A percentile compares a stretch with the other conserved stretches of the same genome.
Conservation (phyloP, 768 basidiomycete species). For the Suillus lakei region DNA sequence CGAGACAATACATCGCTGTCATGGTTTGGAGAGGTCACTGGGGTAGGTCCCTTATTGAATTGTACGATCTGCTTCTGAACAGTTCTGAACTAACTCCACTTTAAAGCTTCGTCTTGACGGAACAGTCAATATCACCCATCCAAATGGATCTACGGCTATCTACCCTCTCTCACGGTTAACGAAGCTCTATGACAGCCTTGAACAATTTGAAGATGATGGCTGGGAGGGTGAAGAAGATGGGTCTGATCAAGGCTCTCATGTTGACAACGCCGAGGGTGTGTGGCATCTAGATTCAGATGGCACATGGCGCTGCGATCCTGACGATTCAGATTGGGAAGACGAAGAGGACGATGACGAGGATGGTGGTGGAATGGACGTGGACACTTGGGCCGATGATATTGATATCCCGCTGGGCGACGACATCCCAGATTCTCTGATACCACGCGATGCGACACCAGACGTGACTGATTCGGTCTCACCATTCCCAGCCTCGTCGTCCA, state of each 20-base stretch:
- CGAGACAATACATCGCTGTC: slow-evolving; percentile 48
- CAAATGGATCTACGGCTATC: slow-evolving; percentile 51
- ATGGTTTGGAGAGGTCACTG: slow-evolving; percentile 90
- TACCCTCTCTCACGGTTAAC: slow-evolving; percentile 75
- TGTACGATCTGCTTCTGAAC: slow-evolving; percentile 9
- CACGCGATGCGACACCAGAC: slow-evolving; percentile 24
- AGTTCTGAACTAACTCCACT: slow-evolving; percentile 16
- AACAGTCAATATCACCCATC: slow-evolving; percentile 71
- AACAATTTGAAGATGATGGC: slow-evolving; percentile 74
- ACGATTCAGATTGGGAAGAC: slow-evolving; percentile 38
- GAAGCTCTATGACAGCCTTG: slow-evolving; percentile 79
- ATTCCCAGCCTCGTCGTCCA: slow-evolving; percentile 31
- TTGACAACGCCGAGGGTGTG: slow-evolving; percentile 46
- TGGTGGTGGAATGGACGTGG: slow-evolving; percentile 43
- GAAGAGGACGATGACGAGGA: slow-evolving; percentile 32
- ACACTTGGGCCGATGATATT: slow-evolving; percentile 32
- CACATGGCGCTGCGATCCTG: slow-evolving; percentile 32
- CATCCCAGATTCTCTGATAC: slow-evolving; percentile 16
- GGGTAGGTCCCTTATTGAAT: slow-evolving; percentile 46
- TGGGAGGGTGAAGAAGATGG: slow-evolving; percentile 54
- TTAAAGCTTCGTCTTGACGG: slow-evolving; percentile 75
- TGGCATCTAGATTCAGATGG: slow-evolving; percentile 50
- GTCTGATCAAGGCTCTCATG: slow-evolving; percentile 41
- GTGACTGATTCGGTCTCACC: slow-evolving; percentile 27
- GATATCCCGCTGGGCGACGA: slow-evolving; percentile 24